Percentiles rank a stretch among this genome's conserved stretches.
These are phyloP conservation scores for Pythium aquatile DNA, from an alignment of 352 stramenopile genomes.

Conservation along the genomic window DNA sequence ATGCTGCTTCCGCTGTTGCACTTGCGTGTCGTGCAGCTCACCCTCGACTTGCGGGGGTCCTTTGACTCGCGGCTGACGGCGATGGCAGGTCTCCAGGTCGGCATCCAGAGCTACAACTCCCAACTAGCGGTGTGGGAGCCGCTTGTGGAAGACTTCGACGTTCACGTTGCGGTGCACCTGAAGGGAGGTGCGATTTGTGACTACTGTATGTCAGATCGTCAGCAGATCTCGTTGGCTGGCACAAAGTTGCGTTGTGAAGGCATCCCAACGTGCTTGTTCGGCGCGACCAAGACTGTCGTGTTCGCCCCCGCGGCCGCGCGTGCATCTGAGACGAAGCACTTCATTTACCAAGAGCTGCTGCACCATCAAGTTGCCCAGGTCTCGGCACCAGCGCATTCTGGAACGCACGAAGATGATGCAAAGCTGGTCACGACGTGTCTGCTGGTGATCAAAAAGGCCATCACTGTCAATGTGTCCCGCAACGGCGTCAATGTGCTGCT, in stretches of 20 bases:
- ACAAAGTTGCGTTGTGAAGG: slow-evolving; percentile 57
- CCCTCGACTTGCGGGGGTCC: slow-evolving; percentile 60
- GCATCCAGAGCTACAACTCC: slow-evolving; percentile 85
- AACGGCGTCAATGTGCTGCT: slow-evolving; percentile 85
- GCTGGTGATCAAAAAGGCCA: slow-evolving; percentile 73
- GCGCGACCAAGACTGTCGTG: slow-evolving; percentile 56
- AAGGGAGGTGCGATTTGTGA: slow-evolving; percentile 72
- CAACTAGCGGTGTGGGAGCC: slow-evolving; percentile 85
- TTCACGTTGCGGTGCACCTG: slow-evolving; percentile 69
- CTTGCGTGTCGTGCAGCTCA: slow-evolving; percentile 64
- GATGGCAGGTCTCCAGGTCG: slow-evolving; percentile 59
- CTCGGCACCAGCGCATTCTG: neutral
- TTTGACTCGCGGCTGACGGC: slow-evolving; percentile 64
- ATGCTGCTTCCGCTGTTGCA: slow-evolving; percentile 83
- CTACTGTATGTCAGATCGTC: slow-evolving; percentile 74
- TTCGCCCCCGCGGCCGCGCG: slow-evolving; percentile 63
- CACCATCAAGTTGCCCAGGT: slow-evolving; percentile 6
- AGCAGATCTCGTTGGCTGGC: slow-evolving; percentile 57
- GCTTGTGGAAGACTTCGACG: slow-evolving; percentile 81
- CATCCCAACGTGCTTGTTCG: slow-evolving; percentile 74
- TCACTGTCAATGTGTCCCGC: slow-evolving; percentile 80
- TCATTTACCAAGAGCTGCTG: slow-evolving; percentile 80
- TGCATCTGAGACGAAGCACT: slow-evolving; percentile 78
- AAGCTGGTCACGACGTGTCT: slow-evolving; percentile 65
- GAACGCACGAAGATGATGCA: slow-evolving; percentile 47